A percentile compares a stretch with the other conserved stretches of the same genome.
Evolutionary conservation across 257 asterid species (phyloP).

Genomic region (Fraxinus anomala): DNA sequence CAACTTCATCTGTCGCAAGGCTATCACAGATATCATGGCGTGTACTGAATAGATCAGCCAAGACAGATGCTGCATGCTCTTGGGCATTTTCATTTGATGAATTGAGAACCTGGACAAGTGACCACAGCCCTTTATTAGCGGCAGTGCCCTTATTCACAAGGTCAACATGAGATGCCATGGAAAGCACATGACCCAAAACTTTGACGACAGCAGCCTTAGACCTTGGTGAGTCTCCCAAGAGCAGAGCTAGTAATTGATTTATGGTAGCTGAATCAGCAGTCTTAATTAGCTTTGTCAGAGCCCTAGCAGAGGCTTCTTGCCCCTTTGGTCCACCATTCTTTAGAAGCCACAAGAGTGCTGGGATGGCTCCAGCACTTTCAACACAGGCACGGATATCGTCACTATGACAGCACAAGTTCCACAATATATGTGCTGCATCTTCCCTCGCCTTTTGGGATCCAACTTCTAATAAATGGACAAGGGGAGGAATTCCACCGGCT

Average conservation of each 20-base stretch:
- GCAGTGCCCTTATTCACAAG: conserved; percentile 54
- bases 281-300: conserved; percentile 54
- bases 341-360: conserved; percentile 71
- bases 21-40: conserved; percentile 71
- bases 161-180: conserved; percentile 63
- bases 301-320: conserved; percentile 71
- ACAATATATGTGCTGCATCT: conserved; percentile 60
- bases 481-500: conserved; percentile 95
- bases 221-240: conserved; percentile 62
- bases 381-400: conserved; percentile 80
- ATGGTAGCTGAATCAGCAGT: conserved; percentile 57
- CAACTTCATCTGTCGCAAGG: conserved; percentile 68
- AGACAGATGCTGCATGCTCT: conserved; percentile 69
- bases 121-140: conserved; percentile 72
- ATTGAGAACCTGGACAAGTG: conserved; percentile 76
- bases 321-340: conserved; percentile 71
- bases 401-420: conserved; percentile 72
- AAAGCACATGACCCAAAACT: conserved; percentile 84
- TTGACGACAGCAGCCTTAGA: conserved; percentile 63
- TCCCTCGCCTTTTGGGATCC: conserved; percentile 78
- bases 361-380: conserved; percentile 78
- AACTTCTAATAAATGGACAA: conserved; percentile 67
- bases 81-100: conserved; percentile 71
- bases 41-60: conserved; percentile 65
- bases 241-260: conserved; percentile 66